Conservation (phyloP, 2,329 filamentous ascomycete genomes). For the Aspergillus aculeatinus region DNA sequence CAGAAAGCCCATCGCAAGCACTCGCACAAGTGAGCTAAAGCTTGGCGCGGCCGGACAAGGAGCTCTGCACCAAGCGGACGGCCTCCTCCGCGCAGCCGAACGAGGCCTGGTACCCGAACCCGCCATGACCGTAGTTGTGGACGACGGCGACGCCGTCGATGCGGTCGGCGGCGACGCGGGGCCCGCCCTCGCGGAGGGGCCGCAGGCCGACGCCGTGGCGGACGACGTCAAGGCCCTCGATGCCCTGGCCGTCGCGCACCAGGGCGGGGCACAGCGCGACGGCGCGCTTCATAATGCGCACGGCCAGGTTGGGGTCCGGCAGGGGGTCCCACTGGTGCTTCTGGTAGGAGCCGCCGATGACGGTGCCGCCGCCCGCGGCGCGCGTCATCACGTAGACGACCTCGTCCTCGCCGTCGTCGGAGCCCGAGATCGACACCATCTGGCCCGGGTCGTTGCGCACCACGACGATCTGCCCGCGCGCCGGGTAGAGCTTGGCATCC, state of each 20-base stretch:
- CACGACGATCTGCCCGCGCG: slow-evolving; percentile 78
- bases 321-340: slow-evolving; percentile 75
- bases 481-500: slow-evolving; percentile 71
- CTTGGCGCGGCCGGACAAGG: slow-evolving; percentile 33
- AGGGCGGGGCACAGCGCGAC: slow-evolving; percentile 38
- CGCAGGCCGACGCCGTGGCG: slow-evolving; percentile 80
- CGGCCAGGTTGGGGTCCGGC: slow-evolving; percentile 75
- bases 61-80: slow-evolving; percentile 64
- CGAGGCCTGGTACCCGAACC: slow-evolving; percentile 62
- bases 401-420: slow-evolving; percentile 71
- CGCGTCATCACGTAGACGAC: slow-evolving; percentile 79
- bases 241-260: slow-evolving; percentile 58
- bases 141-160: slow-evolving; percentile 58
- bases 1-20: too few species aligned
- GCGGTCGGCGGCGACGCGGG: slow-evolving; percentile 71
- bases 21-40: slow-evolving; percentile 19
- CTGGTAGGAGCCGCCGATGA: slow-evolving; percentile 84
- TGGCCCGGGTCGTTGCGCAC: slow-evolving; percentile 73
- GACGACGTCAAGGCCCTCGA: slow-evolving; percentile 71
- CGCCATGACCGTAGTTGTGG: slow-evolving; percentile 49
- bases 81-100: slow-evolving; percentile 71
- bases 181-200: slow-evolving; percentile 70
- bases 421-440: slow-evolving; percentile 70
- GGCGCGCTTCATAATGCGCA: slow-evolving; percentile 75
- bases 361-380: slow-evolving; percentile 72